Evolutionary conservation across 192 early-diverging fungal genomes (phyloP).

Genomic region (Spizellomyces sp.): DNA sequence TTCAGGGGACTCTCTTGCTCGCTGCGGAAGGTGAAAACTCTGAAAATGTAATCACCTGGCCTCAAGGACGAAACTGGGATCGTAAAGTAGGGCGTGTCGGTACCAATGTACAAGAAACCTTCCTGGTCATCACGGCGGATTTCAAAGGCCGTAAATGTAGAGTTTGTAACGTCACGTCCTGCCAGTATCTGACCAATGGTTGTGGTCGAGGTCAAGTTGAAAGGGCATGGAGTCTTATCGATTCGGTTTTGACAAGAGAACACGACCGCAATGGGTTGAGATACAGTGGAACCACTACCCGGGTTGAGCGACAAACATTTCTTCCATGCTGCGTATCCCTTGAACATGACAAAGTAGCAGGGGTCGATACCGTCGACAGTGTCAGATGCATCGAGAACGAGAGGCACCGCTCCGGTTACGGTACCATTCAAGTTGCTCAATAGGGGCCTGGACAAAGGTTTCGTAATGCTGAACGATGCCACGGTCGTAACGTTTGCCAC

Average conservation of each 20-base stretch:
- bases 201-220: background rate
- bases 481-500: background rate
- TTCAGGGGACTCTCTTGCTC: too few species aligned
- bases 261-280: background rate
- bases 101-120: background rate
- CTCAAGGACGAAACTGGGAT: background rate
- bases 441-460: background rate
- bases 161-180: background rate
- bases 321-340: background rate
- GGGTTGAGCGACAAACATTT: background rate
- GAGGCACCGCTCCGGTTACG: background rate
- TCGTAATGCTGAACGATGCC: background rate
- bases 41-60: background rate
- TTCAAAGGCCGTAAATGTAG: background rate
- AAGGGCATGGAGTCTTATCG: background rate
- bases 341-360: background rate
- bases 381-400: background rate
- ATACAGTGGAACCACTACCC: background rate
- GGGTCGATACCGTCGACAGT: background rate
- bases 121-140: background rate
- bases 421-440: background rate
- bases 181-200: background rate
- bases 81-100: background rate
- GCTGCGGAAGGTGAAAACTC: background rate
- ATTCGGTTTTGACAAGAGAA: background rate